phyloP scores from a whole-genome alignment of 257 asterid genomes.

The Eucommia ulmoides region DNA sequence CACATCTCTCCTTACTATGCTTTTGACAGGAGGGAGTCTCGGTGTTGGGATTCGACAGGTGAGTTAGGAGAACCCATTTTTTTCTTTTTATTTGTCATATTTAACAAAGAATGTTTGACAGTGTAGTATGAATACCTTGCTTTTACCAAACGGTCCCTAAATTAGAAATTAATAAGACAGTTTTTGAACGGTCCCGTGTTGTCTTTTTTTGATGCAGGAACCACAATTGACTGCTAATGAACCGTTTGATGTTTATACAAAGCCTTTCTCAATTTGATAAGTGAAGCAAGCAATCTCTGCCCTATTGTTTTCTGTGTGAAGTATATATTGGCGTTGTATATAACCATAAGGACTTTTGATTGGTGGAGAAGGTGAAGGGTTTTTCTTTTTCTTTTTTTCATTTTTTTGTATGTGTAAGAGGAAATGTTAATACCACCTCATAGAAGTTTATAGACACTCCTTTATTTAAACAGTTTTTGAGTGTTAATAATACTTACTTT shows the following conservation, averaged over 20 bases:
- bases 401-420: too few relatives aligned
- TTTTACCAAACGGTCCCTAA: background rate
- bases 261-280: background rate
- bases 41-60: slow-evolving; percentile 69
- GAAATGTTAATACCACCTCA: too few relatives aligned
- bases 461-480: too few relatives aligned
- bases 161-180: background rate
- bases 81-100: background rate
- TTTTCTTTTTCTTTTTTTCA: too few relatives aligned
- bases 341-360: too few relatives aligned
- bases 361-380: too few relatives aligned
- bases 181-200: background rate
- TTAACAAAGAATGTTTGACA: background rate
- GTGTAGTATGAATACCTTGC: too few relatives aligned
- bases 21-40: slow-evolving; percentile 73
- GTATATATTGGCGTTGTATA: too few relatives aligned
- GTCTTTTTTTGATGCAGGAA: background rate
- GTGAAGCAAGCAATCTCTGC: too few relatives aligned
- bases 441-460: too few relatives aligned
- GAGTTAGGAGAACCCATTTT: background rate
- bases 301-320: too few relatives aligned
- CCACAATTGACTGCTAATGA: background rate
- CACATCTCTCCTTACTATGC: slow-evolving; percentile 65
- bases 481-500: too few relatives aligned
- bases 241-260: background rate